Evolutionary conservation across 768 basidiomycete genomes (phyloP).

Genomic region (Leccinum variicolor): DNA sequence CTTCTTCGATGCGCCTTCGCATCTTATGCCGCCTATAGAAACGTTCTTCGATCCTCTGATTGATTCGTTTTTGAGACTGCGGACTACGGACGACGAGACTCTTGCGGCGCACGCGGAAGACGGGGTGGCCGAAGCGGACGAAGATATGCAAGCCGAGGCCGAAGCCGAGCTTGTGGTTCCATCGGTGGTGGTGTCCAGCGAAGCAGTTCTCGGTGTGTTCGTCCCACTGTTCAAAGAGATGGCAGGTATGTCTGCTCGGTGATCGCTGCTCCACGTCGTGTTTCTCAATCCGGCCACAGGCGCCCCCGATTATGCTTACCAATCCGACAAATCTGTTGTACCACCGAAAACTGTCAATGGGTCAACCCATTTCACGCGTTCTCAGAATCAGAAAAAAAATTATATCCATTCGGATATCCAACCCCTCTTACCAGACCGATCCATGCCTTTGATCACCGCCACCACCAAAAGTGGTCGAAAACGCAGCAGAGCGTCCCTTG

Average conservation of each 20-base stretch:
- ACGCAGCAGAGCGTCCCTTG: constrained; percentile 31
- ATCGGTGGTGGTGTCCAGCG: constrained; percentile 37
- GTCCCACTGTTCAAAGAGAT: constrained; percentile 57
- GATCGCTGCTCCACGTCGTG: background rate
- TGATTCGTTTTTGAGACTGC: constrained; percentile 41
- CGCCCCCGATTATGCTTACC: constrained; percentile 24
- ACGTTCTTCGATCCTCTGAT: constrained; percentile 66
- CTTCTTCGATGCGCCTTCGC: constrained; percentile 67
- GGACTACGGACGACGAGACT: constrained; percentile 20
- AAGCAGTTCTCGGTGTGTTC: constrained; percentile 58
- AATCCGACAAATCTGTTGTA: constrained; percentile 5
- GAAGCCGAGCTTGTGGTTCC: constrained; percentile 8
- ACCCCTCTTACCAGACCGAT: constrained; percentile 9
- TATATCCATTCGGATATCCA: constrained; percentile 10
- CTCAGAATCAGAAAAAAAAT: constrained; percentile 28
- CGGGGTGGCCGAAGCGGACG: constrained; percentile 34
- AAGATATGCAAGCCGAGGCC: constrained; percentile 44
- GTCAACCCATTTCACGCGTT: constrained; percentile 7
- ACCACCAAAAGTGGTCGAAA: constrained; percentile 29
- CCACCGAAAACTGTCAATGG: constrained; percentile 17
- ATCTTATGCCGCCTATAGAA: constrained; percentile 73
- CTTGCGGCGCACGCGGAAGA: constrained; percentile 15
- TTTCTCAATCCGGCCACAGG: constrained; percentile 13
- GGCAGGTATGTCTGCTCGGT: constrained; percentile 37
- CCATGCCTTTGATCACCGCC: constrained; percentile 8